Evolutionary conservation across 2,329 filamentous ascomycete genomes (phyloP), one percentile per base, ranked within the genome.

Genomic region (Aureobasidium sp.): DNA sequence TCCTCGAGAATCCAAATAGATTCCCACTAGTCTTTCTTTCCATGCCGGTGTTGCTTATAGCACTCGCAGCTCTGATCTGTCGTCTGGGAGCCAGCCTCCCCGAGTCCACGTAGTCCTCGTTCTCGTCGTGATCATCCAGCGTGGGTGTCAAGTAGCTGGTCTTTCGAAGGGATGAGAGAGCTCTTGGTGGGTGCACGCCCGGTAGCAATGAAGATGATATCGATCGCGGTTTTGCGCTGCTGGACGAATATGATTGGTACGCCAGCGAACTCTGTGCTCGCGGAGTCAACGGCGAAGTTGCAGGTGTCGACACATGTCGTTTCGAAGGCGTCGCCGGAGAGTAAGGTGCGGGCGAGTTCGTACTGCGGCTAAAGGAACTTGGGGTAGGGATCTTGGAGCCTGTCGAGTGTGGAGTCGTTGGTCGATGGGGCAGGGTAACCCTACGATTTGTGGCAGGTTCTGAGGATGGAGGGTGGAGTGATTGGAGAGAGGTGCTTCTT

Each of bases 361-460:
- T 59, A 35, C 56, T 59, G 22, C 56, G 42, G 17, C 33, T 59
- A 33, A 60, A 40, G 7, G 61, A 47, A 39, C 47, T 59, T 5
- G 61, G 61, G 4, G 47, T 57, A 11, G 61, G 53, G 9, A 63
- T 59, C 35, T 60, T 59, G 5, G 54, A 63, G n/a, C 24, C 45
- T 22, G 48, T 7, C 2, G 54, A 60, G 47, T 50, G 45, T 17
- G 62, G 62, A 39, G 62, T 63, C 5, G 42, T 31, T 5, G 62
- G 45, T 8, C 56, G 33, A 15, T 53, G 60, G 6, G 62, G 61
- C 2, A 59, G 49, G 8, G 70, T 67, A 12, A 65, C 58, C 59
- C 71, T 73, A 15, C 71, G 70, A 58, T 73, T 72, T 1, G 69
- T 68, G 4, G 69, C 70, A 19, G 72, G 71, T 61, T 74, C 71